Percentiles rank a stretch among this genome's conserved stretches.
phyloP scores from a whole-genome alignment of 768 basidiomycete genomes.

The Leccinum uliginosum region DNA sequence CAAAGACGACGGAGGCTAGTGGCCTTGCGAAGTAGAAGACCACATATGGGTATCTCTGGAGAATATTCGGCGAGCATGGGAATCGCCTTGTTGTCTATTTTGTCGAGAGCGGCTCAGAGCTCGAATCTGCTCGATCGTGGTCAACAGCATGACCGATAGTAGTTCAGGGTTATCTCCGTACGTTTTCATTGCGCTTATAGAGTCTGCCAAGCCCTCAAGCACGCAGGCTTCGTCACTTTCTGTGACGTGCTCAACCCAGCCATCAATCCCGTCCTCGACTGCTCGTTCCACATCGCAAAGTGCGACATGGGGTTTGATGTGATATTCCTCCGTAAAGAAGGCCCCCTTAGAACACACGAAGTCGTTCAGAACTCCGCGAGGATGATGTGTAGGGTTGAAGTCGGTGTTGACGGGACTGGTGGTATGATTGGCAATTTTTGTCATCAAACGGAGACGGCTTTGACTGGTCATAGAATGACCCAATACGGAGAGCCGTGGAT shows the following conservation, averaged over 20 bases:
- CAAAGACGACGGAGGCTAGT: slow-evolving; percentile 26
- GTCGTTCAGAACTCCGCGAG: slow-evolving; percentile 1
- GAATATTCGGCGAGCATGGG: slow-evolving; percentile 29
- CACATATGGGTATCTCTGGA: slow-evolving; percentile 25
- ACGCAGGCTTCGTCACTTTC: slow-evolving; percentile 1
- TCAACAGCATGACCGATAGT: slow-evolving; percentile 39
- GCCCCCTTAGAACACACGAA: slow-evolving; percentile 1
- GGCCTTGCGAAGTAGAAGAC: slow-evolving; percentile 26
- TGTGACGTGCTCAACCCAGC: slow-evolving; percentile 25
- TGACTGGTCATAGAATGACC: no score
- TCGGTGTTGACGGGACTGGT: neutral
- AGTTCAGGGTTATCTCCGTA: slow-evolving; percentile 35
- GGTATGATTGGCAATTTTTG: neutral
- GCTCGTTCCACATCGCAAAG: slow-evolving; percentile 36
- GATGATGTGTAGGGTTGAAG: slow-evolving; percentile 3
- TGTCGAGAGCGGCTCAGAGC: slow-evolving; percentile 35
- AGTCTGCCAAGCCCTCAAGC: slow-evolving; percentile 25
- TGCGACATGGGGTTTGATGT: slow-evolving; percentile 4
- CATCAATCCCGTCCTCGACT: slow-evolving; percentile 28
- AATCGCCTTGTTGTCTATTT: slow-evolving; percentile 10
- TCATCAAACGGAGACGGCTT: no score
- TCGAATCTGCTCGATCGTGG: slow-evolving; percentile 28
- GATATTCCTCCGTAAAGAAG: slow-evolving; percentile 6
- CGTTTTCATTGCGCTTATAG: slow-evolving; percentile 15
- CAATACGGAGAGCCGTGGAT: no score